Base-by-base conservation (phyloP, 2,329 filamentous ascomycete species). In the Myriosclerotinia scirpicola region DNA sequence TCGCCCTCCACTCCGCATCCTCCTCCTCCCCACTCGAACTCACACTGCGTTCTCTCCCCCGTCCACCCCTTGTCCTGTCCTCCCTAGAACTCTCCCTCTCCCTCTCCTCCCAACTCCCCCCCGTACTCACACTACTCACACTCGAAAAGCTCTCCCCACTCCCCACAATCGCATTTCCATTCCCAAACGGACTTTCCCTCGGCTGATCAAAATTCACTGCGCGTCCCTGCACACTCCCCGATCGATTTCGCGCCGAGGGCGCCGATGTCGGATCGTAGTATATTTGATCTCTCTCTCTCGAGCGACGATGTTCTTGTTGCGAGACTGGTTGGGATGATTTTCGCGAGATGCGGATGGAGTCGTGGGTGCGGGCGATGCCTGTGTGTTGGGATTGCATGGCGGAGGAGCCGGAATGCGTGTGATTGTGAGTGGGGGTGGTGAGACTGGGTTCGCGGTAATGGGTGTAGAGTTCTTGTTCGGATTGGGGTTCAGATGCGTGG, bases 161-260 rank as follows among this genome's bases (percentile, higher is more conserved):
- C 12, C 14, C 42, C 15, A 11, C 20, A 50, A 60, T 60, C 12
- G 44, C 56, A 38, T 50, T 38, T 0, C 30, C 15, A 50, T 60
- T 60, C 7, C 63, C 40, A 52, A 65, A 65, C 4, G 63, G 63
- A 14, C 54, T 59, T 22, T 65, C 54, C 46, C 63, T 53, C 44
- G 42, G 34, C 4, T 15, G 30, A 60, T 65, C 63, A 36, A 60
- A 65, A 52, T 65, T 22, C 17, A 65, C 63, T 7, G 54, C 34
- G 11, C 63, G 42, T 14, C 63, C 63, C 36, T 65, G 30, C 1
- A 65, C 54, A 20, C 53, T 50, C 2, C 42, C 53, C 11, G 40
- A 48, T 1, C 56, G 12, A 17, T 38, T 38, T 22, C 53, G 14
- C 7, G 34, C 6, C 53, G 40, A n/a, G 2, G 36, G 2, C 15